These are phyloP conservation scores for Brassica carinata DNA, from an alignment of 345 rosid genomes.

Conservation along the genomic window DNA sequence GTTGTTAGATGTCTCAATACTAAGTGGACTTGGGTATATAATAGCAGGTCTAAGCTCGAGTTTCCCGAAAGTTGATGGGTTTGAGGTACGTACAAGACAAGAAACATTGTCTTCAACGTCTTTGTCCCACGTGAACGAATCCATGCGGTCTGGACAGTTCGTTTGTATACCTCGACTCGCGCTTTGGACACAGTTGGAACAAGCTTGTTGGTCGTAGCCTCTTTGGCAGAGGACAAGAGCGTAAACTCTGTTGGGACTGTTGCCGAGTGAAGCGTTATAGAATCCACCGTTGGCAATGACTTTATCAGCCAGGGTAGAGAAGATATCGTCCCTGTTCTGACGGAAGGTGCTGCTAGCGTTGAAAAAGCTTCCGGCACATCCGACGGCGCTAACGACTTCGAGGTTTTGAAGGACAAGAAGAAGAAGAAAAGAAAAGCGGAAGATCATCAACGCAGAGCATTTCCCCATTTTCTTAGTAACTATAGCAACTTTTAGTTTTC, in stretches of 20 bases:
- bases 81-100: not conserved
- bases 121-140: not conserved
- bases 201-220: not conserved
- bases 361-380: not conserved
- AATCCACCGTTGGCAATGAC: not conserved
- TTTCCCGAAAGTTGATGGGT: not conserved
- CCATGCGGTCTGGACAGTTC: not conserved
- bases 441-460: not conserved
- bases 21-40: not conserved
- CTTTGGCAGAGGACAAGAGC: not conserved
- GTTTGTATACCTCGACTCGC: not conserved
- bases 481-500: not conserved
- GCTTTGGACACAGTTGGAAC: not conserved
- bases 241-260: not conserved
- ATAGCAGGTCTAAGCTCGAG: not conserved
- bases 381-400: not conserved
- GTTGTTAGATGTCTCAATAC: not conserved
- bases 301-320: not conserved
- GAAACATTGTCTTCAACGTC: not conserved
- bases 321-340: not conserved
- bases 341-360: not conserved
- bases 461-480: not conserved
- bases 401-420: not conserved
- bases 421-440: not conserved
- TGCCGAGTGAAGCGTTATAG: not conserved